Base-by-base conservation (phyloP, 352 stramenopile species). In the Pilasporangium apinafurcum region DNA sequence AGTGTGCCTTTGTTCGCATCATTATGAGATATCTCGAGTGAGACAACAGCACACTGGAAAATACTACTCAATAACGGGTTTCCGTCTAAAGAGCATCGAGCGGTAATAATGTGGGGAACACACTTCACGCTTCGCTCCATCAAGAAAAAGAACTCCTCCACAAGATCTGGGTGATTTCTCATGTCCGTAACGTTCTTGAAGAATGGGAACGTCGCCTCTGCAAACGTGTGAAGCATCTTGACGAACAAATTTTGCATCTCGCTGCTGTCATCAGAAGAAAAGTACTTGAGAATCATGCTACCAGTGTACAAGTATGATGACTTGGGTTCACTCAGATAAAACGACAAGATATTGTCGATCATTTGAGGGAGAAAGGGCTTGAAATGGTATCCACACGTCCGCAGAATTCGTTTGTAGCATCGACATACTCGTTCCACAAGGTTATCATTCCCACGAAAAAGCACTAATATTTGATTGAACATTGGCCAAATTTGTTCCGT, bases 111-210 rank as follows among this genome's bases (percentile, higher is more conserved):
- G 31, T 83, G 70, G 0, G 92, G 92, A 27, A 95, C 83, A 44
- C 79, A 82, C 27, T 73, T 79, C 8, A 98, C 68, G 36, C 91
- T 84, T 17, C 90, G 78, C 36, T 95, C 85, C 63, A 97, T 91
- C 25, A 98, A 62, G 61, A 89, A 98, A 55, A 98, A 98, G 34
- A 97, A 96, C 61, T 98, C 95, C 59, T 98, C 95, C 8, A 98
- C 81, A 25, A 98, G 81, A 57, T 98, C 92, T 9, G 92, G 95
- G 51, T 96, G 76, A 47, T 58, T 59, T 46, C 66, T 86, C 65
- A 70, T 91, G 45, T 59, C 75, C 7, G 60, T 48, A 0, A 60
- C 37, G 20, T 42, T 62, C 26, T 71, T 66, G 38, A 98, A 89
- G 59, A 97, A 85, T 17, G 82, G 70, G 36, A 87, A 87, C 16